phyloP scores from a whole-genome alignment of 1,284 basidiomycete genomes.

The Ceratobasidium sp. region DNA sequence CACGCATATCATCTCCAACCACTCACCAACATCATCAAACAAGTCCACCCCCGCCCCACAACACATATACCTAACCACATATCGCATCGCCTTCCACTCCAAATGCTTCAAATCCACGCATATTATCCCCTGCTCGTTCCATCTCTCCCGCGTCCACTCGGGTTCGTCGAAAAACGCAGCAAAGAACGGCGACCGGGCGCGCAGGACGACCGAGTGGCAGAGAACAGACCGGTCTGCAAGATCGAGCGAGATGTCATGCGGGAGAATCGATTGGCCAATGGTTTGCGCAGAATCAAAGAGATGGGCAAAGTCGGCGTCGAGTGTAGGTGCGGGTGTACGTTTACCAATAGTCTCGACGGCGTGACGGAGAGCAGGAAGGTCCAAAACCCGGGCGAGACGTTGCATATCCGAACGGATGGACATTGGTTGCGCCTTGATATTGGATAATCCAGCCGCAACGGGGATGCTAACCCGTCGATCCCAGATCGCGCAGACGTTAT shows the following conservation, averaged over 20 bases:
- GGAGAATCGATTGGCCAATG: slow-evolving; percentile 34
- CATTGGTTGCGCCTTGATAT: slow-evolving; percentile 58
- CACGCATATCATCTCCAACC: background rate
- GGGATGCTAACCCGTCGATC: slow-evolving; percentile 76
- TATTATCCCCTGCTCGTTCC: slow-evolving; percentile 68
- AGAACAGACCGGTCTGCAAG: slow-evolving; percentile 77
- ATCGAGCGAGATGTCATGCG: slow-evolving; percentile 79
- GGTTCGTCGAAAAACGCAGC: slow-evolving; percentile 85
- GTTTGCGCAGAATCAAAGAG: slow-evolving; percentile 58
- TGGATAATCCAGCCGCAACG: slow-evolving; percentile 63
- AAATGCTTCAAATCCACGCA: slow-evolving; percentile 80
- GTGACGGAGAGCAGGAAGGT: slow-evolving; percentile 66
- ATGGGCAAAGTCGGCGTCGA: slow-evolving; percentile 55
- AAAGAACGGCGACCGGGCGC: slow-evolving; percentile 89
- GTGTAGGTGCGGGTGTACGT: slow-evolving; percentile 53
- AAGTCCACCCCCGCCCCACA: slow-evolving; percentile 79
- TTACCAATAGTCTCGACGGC: slow-evolving; percentile 57
- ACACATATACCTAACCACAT: slow-evolving; percentile 84
- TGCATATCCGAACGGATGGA: slow-evolving; percentile 74
- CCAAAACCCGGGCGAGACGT: slow-evolving; percentile 66
- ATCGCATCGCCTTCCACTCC: slow-evolving; percentile 79
- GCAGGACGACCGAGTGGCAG: slow-evolving; percentile 81
- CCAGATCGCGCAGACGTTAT: slow-evolving; percentile 86
- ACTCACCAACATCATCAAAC: slow-evolving; percentile 79
- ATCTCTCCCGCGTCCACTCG: slow-evolving; percentile 81